Evolutionary conservation across 2,329 filamentous ascomycete genomes (phyloP).

Genomic region (Ophiostoma populinum): DNA sequence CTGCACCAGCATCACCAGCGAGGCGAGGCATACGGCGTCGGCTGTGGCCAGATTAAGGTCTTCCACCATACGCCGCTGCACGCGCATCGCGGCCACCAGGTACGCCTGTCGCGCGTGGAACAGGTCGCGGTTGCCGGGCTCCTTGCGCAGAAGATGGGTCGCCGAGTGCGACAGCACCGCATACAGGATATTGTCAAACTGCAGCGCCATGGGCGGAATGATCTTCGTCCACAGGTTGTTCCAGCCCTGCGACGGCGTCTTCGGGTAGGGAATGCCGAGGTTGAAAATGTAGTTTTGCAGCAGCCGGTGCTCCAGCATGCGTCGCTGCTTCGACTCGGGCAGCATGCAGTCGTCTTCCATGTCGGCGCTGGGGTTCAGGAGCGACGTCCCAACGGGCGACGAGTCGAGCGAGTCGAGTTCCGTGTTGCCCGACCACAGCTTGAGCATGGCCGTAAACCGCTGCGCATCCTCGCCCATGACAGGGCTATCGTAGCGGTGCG

Average conservation of each 20-base stretch:
- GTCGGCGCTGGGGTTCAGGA: constrained; percentile 1
- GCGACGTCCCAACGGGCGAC: not conserved
- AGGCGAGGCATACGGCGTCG: constrained; percentile 14
- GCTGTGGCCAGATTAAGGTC: constrained; percentile 12
- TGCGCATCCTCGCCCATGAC: constrained; percentile 1
- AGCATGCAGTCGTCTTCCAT: constrained; percentile 7
- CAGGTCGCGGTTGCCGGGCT: constrained; percentile 11
- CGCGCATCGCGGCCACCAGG: constrained; percentile 14
- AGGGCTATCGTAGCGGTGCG: not conserved
- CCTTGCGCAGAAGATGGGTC: constrained; percentile 11
- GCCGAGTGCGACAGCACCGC: constrained; percentile 14
- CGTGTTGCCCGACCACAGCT: constrained; percentile 6
- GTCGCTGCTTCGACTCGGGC: constrained; percentile 13
- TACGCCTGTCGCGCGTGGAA: constrained; percentile 15
- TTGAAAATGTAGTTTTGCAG: constrained; percentile 14
- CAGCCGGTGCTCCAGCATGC: constrained; percentile 15
- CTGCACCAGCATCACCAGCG: constrained; percentile 14
- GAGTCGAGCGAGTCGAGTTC: not conserved
- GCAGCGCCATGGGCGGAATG: constrained; percentile 12
- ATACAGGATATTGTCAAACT: constrained; percentile 14
- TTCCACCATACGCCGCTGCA: constrained; percentile 14
- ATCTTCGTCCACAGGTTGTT: constrained; percentile 10
- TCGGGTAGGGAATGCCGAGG: constrained; percentile 9
- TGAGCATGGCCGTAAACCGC: constrained; percentile 7
- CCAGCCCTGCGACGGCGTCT: constrained; percentile 11